Conservation (phyloP, 2,329 filamentous ascomycete genomes). For the Neofusicoccum cordaticola region DNA sequence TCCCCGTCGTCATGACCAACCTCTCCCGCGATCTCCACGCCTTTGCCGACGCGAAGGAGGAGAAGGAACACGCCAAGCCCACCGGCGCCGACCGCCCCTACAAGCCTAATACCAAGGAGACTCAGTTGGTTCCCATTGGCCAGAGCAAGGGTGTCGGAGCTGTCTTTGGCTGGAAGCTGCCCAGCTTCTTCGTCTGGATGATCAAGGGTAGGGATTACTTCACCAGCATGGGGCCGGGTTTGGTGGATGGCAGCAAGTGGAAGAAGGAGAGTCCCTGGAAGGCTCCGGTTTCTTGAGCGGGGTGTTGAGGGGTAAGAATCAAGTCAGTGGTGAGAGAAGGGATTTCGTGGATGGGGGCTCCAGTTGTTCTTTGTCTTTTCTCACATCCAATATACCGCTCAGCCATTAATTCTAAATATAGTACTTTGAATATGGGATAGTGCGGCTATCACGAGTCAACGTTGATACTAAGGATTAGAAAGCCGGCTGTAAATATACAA, state of each 20-base stretch:
- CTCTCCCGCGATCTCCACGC: slow-evolving; percentile 47
- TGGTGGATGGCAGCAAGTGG: slow-evolving; percentile 31
- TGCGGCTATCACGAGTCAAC: too few relatives aligned
- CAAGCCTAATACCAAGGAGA: slow-evolving; percentile 24
- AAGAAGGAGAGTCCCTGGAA: slow-evolving; percentile 38
- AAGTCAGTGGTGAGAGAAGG: too few relatives aligned
- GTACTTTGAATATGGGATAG: too few relatives aligned
- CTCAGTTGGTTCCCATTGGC: slow-evolving; percentile 27
- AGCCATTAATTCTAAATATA: too few relatives aligned
- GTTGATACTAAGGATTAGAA: too few relatives aligned
- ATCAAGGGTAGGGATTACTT: slow-evolving; percentile 38
- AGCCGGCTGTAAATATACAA: too few relatives aligned
- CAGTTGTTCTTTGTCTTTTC: too few relatives aligned
- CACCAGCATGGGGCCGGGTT: slow-evolving; percentile 25
- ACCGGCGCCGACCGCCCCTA: slow-evolving; percentile 22
- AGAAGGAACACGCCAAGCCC: slow-evolving; percentile 12
- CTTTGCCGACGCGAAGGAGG: slow-evolving; percentile 18
- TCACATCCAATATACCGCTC: too few relatives aligned
- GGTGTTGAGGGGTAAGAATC: too few relatives aligned
- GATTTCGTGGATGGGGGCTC: too few relatives aligned
- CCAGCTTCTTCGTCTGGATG: slow-evolving; percentile 33
- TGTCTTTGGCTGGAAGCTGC: slow-evolving; percentile 32
- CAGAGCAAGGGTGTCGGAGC: slow-evolving; percentile 26
- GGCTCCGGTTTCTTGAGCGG: slow-evolving; percentile 15
- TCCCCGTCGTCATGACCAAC: slow-evolving; percentile 44